Conservation (phyloP, 2,329 filamentous ascomycete genomes). For the Niveomyces coronatus region DNA sequence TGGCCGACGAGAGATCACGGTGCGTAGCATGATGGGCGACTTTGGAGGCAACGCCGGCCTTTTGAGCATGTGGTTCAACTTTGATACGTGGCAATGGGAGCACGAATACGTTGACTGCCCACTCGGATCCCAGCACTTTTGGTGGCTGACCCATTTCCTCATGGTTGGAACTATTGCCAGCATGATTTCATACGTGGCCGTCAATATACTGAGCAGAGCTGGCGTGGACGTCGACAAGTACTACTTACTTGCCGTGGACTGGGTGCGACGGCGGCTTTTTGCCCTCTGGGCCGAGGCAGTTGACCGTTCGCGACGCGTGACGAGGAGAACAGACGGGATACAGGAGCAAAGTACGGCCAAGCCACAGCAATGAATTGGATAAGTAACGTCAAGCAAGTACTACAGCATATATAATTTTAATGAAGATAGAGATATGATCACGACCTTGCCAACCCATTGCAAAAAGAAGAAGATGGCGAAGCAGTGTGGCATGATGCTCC, state of each 20-base stretch:
- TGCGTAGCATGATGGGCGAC: conserved; percentile 97
- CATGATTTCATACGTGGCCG: conserved; percentile 17
- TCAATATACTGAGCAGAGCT: conserved; percentile 16
- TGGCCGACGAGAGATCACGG: conserved; percentile 77
- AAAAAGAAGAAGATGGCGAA: too few species aligned
- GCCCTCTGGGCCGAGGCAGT: neutral
- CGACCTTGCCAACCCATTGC: too few species aligned
- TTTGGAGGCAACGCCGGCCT: conserved; percentile 88
- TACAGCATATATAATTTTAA: conserved; percentile 4
- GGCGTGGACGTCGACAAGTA: conserved; percentile 27
- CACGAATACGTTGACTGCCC: conserved; percentile 72
- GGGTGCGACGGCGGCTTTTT: conserved; percentile 1
- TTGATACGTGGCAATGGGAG: conserved; percentile 61
- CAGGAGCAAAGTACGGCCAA: neutral
- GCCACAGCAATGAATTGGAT: conserved; percentile 1
- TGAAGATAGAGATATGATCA: neutral
- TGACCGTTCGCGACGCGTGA: neutral
- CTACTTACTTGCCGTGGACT: conserved; percentile 14
- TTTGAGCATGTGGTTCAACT: conserved; percentile 82
- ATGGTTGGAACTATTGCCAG: conserved; percentile 41
- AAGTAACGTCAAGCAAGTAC: conserved; percentile 2
- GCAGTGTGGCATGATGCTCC: neutral
- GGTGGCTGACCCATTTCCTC: conserved; percentile 82
- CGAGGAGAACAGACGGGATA: neutral
- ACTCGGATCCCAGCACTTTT: conserved; percentile 79